phyloP scores from a whole-genome alignment of 305 asterid species.

The Fraxinus sp. region DNA sequence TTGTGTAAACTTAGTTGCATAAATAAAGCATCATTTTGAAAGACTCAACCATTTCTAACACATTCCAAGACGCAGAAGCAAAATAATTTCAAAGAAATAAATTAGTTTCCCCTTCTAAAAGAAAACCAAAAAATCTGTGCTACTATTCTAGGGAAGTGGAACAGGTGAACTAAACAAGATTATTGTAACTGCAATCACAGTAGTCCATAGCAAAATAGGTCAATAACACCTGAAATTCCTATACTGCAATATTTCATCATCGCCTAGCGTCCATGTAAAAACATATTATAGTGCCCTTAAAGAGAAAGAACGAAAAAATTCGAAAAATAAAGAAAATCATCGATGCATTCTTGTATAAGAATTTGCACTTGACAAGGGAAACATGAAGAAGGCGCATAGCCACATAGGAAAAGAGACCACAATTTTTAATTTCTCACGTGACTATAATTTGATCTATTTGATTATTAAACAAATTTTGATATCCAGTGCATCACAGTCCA shows the following conservation, averaged over 20 bases:
- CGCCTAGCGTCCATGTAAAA: neutral
- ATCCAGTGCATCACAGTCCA: neutral
- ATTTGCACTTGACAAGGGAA: neutral
- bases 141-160: neutral
- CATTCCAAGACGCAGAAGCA: neutral
- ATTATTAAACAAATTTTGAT: neutral
- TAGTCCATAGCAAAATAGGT: neutral
- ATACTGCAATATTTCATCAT: neutral
- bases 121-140: neutral
- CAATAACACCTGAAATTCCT: neutral
- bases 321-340: neutral
- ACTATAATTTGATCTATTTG: neutral
- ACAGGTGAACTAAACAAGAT: neutral
- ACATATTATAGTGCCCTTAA: neutral
- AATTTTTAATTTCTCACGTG: neutral
- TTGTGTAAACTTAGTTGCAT: neutral
- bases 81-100: neutral
- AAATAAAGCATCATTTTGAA: neutral
- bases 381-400: neutral
- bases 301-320: neutral
- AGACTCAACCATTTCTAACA: neutral
- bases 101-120: neutral
- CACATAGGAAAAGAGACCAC: conserved; percentile 3
- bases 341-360: neutral
- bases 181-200: neutral